phyloP scores from a whole-genome alignment of 805 yeast species.

The Yamadazyma sp. region DNA sequence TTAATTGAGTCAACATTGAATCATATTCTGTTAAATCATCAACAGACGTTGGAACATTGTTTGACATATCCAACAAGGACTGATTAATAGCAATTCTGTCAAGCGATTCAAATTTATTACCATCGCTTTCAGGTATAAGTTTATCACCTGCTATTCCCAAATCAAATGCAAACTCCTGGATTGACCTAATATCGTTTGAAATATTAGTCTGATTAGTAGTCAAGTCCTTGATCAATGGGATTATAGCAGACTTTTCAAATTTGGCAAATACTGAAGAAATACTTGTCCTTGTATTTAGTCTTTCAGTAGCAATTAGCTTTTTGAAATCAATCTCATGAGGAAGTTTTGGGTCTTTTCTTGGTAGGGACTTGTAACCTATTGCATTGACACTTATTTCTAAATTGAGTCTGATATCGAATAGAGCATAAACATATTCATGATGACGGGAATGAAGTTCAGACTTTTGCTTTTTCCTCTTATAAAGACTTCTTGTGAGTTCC shows the following conservation, averaged over 20 bases:
- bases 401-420: conserved; percentile 10
- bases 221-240: conserved; percentile 8
- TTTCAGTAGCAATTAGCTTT: neutral
- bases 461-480: neutral
- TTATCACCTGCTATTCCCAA: conserved; percentile 21
- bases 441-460: neutral
- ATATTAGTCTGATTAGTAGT: neutral
- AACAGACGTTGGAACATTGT: conserved; percentile 20
- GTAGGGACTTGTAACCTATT: conserved; percentile 6
- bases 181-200: conserved; percentile 1
- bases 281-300: conserved; percentile 2
- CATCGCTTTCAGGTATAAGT: neutral
- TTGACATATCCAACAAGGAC: conserved; percentile 21
- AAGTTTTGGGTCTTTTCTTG: neutral
- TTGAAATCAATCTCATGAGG: conserved; percentile 7
- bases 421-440: conserved; percentile 1
- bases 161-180: conserved; percentile 28
- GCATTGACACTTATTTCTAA: conserved; percentile 7
- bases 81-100: neutral
- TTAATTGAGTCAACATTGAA: conserved; percentile 35
- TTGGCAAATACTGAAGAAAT: conserved; percentile 4
- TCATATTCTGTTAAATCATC: conserved; percentile 32
- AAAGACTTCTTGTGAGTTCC: conserved; percentile 4
- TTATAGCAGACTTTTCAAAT: conserved; percentile 3
- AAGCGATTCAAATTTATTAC: neutral